Base-by-base conservation (phyloP, 441 rosid species). In the Biscutella auriculata region DNA sequence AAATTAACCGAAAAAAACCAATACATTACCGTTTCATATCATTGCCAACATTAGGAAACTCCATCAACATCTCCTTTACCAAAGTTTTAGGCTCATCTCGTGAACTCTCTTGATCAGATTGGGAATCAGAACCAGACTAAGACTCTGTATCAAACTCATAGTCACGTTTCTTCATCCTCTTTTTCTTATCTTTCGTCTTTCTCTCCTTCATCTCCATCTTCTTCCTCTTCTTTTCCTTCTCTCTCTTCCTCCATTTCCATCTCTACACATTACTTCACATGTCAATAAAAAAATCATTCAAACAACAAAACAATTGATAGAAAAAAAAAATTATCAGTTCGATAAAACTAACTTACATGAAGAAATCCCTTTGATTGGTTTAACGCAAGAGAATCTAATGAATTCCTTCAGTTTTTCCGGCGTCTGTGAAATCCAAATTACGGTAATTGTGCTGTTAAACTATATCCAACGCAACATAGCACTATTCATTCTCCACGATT, bases 21-120 rank as follows among this genome's bases (percentile, higher is more conserved):
- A n/a, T n/a, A 16, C 19, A 53, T 48, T 73, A 80, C 96, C 88
- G 92, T 60, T 69, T 82, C 78, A 92, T 65, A 71, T 86, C 98
- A 57, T 60, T 68, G 28, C 77, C 85, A 59, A 84, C 84, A 40
- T 70, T 53, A 28, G 95, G 95, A 46, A 84, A 92, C 57, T 86
- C 84, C 17, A 26, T 33, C 3, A 92, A 57, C 78, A 86, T 60
- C 55, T 73, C 78, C 39, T 72, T 63, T 3, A 81, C 75, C 27
- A 71, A 82, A 44, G 44, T 71, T 69, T 76, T 82, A 23, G 95
- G 83, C 12, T 60, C 69, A 54, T 72, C 53, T 28, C 56, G 59
- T 13, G 40, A 53, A 17, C 57, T 51, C 48, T 73, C 79, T 1
- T 42, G 36, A 62, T 69, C 82, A 13, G 68, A 65, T 33, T 51